Conservation (phyloP, 495 filamentous ascomycete genomes). For the Letharia columbiana region DNA sequence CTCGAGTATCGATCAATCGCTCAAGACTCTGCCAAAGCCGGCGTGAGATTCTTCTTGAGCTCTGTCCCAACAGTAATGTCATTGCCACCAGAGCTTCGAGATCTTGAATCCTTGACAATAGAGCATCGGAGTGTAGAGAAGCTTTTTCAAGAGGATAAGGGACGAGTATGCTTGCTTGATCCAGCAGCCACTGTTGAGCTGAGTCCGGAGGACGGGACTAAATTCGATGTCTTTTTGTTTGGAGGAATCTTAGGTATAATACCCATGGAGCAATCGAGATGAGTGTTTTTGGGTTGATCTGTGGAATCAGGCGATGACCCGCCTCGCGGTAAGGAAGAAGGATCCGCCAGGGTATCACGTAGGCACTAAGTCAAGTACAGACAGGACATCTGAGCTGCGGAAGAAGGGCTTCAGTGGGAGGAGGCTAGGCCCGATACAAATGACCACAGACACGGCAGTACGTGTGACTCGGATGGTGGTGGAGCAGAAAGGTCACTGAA, state of each 20-base stretch:
- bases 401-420: constrained; percentile 87
- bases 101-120: constrained; percentile 52
- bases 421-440: constrained; percentile 84
- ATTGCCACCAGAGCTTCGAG: constrained; percentile 53
- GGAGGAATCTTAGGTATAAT: constrained; percentile 85
- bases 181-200: constrained; percentile 73
- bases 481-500: constrained; percentile 61
- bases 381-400: constrained; percentile 85
- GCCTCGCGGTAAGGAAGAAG: constrained; percentile 62
- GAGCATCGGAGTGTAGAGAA: constrained; percentile 69
- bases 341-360: neutral
- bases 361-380: constrained; percentile 36
- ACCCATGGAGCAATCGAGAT: constrained; percentile 7
- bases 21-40: constrained; percentile 59
- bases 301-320: constrained; percentile 75
- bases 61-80: constrained; percentile 62
- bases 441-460: constrained; percentile 97
- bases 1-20: constrained; percentile 86
- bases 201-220: constrained; percentile 68
- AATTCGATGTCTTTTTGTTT: constrained; percentile 88
- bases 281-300: neutral
- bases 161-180: constrained; percentile 78
- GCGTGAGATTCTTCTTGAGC: constrained; percentile 72
- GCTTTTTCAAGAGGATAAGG: constrained; percentile 57
- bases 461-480: constrained; percentile 84